Evolutionary conservation across 345 rosid genomes (phyloP), one percentile per base, ranked within the genome.

Genomic region (Excoecaria cochinchinensis): DNA sequence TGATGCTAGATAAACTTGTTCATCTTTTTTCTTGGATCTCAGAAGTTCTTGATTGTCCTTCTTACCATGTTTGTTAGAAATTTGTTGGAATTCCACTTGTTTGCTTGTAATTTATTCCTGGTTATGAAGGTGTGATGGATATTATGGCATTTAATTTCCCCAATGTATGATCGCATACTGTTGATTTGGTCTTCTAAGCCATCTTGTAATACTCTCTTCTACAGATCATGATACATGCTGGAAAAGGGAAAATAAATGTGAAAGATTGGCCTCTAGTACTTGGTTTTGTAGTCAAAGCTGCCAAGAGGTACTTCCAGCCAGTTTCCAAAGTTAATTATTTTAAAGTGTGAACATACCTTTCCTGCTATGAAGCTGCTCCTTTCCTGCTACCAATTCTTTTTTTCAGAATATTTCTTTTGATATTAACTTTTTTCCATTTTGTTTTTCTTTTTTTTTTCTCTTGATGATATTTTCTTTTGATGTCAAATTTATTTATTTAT

Each of bases 181-280:
- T 22, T 70, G n/a, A 19, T 56, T 71, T 61, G 47, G 63, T n/a
- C 76, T 68, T 63, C 80, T 64, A 57, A 53, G 65, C 56, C 77
- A 74, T 68, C 59, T 64, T 76, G 66, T 66, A 19, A 75, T 71
- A 72, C 59, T 63, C 36, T 69, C 66, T 52, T 71, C 56, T 83
- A 79, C 88, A 95, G 99, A 88, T 91, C 99, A 95, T 74, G 85
- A 71, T 31, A 77, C 82, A 25, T 95, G 99, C 85, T 80, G 83
- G 84, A 67, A 82, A 71, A 87, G 74, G 74, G 74, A 52, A 76
- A 75, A 70, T 70, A 72, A 58, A 69, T 63, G 74, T 69, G 76
- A 82, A 81, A 89, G 73, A 74, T 79, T 63, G 73, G 82, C 73
- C 77, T 81, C 89, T 77, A 90, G 77, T 68, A 61, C 85, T 76